phyloP scores from a whole-genome alignment of 2,329 filamentous ascomycete species.

The Verticillium alfalfae region DNA sequence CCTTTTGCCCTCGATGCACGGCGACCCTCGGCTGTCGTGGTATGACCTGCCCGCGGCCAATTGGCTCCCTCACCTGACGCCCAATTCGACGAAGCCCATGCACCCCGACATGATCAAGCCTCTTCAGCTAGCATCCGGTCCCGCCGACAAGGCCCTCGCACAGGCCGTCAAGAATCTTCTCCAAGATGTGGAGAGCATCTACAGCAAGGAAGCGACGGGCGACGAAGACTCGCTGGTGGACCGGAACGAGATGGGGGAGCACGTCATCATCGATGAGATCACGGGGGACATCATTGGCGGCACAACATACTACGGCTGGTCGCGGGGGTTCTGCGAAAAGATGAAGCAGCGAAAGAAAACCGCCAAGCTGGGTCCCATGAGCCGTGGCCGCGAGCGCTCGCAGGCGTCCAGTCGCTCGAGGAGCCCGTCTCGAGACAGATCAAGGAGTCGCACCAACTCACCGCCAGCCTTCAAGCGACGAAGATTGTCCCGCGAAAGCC shows the following conservation, averaged over 20 bases:
- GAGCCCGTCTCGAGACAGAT: slow-evolving; percentile 13
- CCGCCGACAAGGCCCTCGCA: slow-evolving; percentile 60
- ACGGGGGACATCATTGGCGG: slow-evolving; percentile 59
- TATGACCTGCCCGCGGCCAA: slow-evolving; percentile 80
- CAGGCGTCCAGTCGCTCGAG: slow-evolving; percentile 21
- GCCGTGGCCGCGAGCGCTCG: slow-evolving; percentile 26
- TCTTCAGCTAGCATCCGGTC: slow-evolving; percentile 63
- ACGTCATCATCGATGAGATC: slow-evolving; percentile 58
- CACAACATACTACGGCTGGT: slow-evolving; percentile 87
- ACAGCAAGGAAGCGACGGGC: slow-evolving; percentile 41
- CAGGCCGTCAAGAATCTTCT: slow-evolving; percentile 67
- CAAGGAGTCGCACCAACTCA: slow-evolving; percentile 25
- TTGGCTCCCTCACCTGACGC: slow-evolving; percentile 72
- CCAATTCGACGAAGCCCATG: slow-evolving; percentile 71
- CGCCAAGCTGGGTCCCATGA: slow-evolving; percentile 12
- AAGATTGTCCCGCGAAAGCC: slow-evolving; percentile 24
- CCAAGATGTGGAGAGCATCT: slow-evolving; percentile 64
- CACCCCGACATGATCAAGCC: slow-evolving; percentile 65
- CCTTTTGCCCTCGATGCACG: slow-evolving; percentile 70
- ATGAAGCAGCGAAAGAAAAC: slow-evolving; percentile 58
- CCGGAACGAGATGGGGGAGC: slow-evolving; percentile 71
- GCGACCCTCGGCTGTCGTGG: slow-evolving; percentile 67
- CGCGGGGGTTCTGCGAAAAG: slow-evolving; percentile 69
- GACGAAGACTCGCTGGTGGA: slow-evolving; percentile 42
- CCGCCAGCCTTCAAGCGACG: slow-evolving; percentile 32